phyloP scores from a whole-genome alignment of 106 monocot genomes.

The Acanthochlamys bracteata region DNA sequence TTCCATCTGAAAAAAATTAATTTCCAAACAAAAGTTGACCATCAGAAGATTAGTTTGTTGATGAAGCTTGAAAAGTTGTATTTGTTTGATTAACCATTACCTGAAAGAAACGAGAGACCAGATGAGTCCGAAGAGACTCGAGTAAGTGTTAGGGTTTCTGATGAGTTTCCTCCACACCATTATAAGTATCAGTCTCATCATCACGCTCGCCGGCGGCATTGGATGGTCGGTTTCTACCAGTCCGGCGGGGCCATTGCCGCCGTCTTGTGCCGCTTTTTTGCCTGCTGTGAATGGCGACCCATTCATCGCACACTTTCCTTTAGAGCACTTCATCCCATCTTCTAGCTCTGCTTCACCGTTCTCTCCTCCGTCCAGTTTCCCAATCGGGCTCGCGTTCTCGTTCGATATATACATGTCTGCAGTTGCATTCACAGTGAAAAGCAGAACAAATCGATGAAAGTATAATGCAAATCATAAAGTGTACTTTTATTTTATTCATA shows the following conservation, averaged over 20 bases:
- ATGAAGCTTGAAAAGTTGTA: not conserved
- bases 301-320: not conserved
- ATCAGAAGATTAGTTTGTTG: too few species aligned
- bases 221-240: slow-evolving; percentile 16
- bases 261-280: not conserved
- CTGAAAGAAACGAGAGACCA: slow-evolving; percentile 88
- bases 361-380: not conserved
- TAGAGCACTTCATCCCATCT: not conserved
- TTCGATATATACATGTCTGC: not conserved
- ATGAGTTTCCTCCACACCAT: slow-evolving; percentile 96
- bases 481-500: not conserved
- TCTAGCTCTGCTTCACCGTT: not conserved
- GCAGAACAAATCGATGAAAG: too few species aligned
- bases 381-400: slow-evolving; percentile 2
- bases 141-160: slow-evolving; percentile 85
- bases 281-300: not conserved
- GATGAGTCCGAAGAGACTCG: slow-evolving; percentile 66
- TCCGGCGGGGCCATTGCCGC: not conserved
- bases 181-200: slow-evolving; percentile 77
- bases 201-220: slow-evolving; percentile 79
- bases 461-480: too few species aligned
- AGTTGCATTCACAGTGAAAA: not conserved
- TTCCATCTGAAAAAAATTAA: slow-evolving; percentile 52
- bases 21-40: too few species aligned
- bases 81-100: slow-evolving; percentile 13